phyloP scores from a whole-genome alignment of 164 flowering plant genomes.

The Umbellularia californica region DNA sequence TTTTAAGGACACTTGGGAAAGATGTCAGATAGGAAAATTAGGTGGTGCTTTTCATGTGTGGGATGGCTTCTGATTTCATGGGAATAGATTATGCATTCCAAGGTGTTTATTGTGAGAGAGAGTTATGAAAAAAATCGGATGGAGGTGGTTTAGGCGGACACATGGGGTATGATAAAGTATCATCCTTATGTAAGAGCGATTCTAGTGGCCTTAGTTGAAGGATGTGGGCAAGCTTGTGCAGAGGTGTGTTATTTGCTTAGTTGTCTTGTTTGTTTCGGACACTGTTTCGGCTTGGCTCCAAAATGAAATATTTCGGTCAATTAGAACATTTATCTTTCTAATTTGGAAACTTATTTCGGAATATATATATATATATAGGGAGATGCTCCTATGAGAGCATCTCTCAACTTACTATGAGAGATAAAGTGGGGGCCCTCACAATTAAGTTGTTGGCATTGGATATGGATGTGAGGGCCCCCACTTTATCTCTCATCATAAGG shows the following conservation, averaged over 20 bases:
- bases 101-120: background rate
- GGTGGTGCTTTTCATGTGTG: background rate
- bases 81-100: conserved; percentile 1
- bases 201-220: background rate
- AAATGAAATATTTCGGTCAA: no score
- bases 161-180: background rate
- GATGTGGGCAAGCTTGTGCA: background rate
- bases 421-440: no score
- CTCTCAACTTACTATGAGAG: no score
- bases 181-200: background rate
- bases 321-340: no score
- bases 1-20: background rate
- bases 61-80: background rate
- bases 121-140: background rate
- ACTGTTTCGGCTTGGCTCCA: no score
- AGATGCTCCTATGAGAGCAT: no score
- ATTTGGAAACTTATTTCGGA: no score
- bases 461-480: no score
- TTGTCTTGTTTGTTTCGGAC: no score
- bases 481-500: no score
- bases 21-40: background rate
- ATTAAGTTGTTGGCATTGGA: no score
- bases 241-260: background rate
- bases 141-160: background rate
- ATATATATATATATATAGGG: no score